Evolutionary conservation across 768 basidiomycete species (phyloP), one percentile per base, ranked within the genome.

Genomic region (Leccinum rimulosum): DNA sequence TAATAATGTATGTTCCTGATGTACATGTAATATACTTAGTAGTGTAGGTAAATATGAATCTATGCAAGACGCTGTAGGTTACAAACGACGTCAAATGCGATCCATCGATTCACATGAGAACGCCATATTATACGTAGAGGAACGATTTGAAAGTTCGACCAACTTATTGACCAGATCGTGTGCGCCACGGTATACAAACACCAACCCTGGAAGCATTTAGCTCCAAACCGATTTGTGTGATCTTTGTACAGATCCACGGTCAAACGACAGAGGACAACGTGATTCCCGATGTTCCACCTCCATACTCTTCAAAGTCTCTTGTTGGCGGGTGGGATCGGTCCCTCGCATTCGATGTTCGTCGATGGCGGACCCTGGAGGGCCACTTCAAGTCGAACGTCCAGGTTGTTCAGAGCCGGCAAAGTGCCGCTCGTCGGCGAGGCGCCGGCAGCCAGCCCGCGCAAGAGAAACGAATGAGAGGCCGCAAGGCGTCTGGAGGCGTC

Each of bases 401-500:
- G 48, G 19, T 8, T 22, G 49, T 40, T 61, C 6, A 52, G 33
- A 45, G 33, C 38, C 2, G 33, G 60, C 4, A 60, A 30, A 22
- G 0, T 51, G 2, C 3, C 2, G 17, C 43, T 27, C 7, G 25
- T 15, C 3, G 40, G 58, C 2, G 47, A 59, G 40, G 40, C 7
- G 33, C 12, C 33, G 3, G 17, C 22, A 9, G 67, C 63, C 15
- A 54, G 1, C 43, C 57, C 62, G 31, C 51, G 70, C 54, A 64
- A 47, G 19, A n/a, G 51, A 25, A 62, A 50, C 4, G 67, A 60
- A 40, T 3, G 22, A 10, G 45, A 47, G 0, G 55, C 25, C 15
- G 27, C 48, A 19, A 57, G 38, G 4, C 59, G 60, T 12, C 67
- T 56, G 3, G 63, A 33, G n/a, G 62, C 53, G 8, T 70, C 63